These are phyloP conservation scores for Phoenix roebelenii DNA, from an alignment of 176 grass and related monocot species.

Conservation along the genomic window DNA sequence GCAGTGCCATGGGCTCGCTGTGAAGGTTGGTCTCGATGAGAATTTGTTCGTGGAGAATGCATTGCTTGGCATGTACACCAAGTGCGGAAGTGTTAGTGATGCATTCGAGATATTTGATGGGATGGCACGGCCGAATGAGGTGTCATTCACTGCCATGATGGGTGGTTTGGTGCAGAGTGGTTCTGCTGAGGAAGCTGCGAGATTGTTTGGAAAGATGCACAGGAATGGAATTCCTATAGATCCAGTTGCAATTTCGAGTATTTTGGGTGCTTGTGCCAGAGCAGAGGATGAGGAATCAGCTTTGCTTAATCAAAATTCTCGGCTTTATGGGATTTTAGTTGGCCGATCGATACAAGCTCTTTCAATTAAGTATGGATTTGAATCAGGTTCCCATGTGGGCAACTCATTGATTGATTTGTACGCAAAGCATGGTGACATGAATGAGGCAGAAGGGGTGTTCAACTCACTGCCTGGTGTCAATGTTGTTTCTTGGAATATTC, in stretches of 20 bases:
- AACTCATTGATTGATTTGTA: constrained; percentile 78
- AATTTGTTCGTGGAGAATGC: constrained; percentile 72
- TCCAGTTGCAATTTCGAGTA: constrained; percentile 55
- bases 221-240: constrained; percentile 47
- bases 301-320: background rate
- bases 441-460: constrained; percentile 52
- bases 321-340: constrained; percentile 11
- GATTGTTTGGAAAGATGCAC: constrained; percentile 62
- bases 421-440: constrained; percentile 40
- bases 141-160: constrained; percentile 85
- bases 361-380: constrained; percentile 51
- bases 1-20: constrained; percentile 48
- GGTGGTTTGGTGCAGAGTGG: constrained; percentile 50
- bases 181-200: constrained; percentile 40
- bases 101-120: constrained; percentile 48
- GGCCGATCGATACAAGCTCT: constrained; percentile 47
- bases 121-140: constrained; percentile 54
- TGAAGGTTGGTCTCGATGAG: constrained; percentile 47
- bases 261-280: constrained; percentile 47
- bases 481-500: constrained; percentile 81
- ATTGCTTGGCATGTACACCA: constrained; percentile 61
- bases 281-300: constrained; percentile 20
- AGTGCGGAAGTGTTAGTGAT: constrained; percentile 31
- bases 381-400: constrained; percentile 51
- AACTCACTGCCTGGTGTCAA: constrained; percentile 31